Evolutionary conservation across 2,329 filamentous ascomycete species (phyloP).

Genomic region (Colletotrichum horii): DNA sequence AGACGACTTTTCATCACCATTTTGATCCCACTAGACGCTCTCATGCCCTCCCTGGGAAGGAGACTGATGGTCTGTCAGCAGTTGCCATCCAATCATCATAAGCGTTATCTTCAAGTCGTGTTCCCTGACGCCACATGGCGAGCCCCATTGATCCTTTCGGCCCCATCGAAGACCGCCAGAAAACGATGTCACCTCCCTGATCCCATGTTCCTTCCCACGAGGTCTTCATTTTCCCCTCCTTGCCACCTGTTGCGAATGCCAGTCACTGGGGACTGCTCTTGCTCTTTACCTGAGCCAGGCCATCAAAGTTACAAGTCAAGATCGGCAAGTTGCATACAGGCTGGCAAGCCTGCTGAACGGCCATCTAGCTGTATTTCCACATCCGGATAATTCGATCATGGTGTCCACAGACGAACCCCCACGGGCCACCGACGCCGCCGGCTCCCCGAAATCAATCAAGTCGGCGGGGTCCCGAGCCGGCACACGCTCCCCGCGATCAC

Average conservation of each 20-base stretch:
- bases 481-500: background rate
- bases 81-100: background rate
- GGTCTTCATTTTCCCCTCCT: background rate
- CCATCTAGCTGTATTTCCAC: background rate
- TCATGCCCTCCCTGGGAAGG: background rate
- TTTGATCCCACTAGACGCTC: background rate
- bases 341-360: background rate
- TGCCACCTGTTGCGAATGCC: background rate
- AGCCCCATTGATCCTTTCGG: background rate
- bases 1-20: background rate
- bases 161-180: background rate
- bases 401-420: background rate
- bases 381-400: background rate
- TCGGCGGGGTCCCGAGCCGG: background rate
- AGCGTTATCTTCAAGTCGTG: background rate
- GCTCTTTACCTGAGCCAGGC: background rate
- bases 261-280: background rate
- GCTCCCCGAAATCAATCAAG: background rate
- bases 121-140: background rate
- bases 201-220: background rate
- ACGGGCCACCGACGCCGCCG: background rate
- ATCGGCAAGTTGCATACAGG: background rate
- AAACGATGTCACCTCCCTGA: background rate
- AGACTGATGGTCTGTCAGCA: background rate
- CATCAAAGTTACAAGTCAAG: background rate